These are phyloP conservation scores for Pythium dissotocum DNA, from an alignment of 352 stramenopile species.

Conservation along the genomic window DNA sequence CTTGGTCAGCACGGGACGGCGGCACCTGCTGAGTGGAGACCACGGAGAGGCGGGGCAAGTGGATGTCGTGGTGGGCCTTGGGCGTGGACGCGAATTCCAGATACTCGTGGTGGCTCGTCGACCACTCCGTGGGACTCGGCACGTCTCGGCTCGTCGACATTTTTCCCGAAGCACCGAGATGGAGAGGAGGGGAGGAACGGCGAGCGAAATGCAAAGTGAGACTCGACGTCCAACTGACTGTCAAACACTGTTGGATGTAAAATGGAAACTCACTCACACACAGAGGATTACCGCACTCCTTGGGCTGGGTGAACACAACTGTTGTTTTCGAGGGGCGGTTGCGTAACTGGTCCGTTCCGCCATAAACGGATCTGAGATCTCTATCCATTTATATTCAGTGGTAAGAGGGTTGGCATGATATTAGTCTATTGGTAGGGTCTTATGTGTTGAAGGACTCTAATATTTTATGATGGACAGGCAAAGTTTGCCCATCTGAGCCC, in stretches of 20 bases:
- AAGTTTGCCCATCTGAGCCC: too few species aligned
- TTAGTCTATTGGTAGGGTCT: too few species aligned
- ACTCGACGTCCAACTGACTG: background rate
- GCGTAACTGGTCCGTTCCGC: too few species aligned
- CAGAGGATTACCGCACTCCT: too few species aligned
- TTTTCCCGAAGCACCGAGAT: background rate
- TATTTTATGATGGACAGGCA: too few species aligned
- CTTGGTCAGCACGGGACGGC: background rate
- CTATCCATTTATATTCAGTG: too few species aligned
- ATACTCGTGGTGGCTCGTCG: background rate
- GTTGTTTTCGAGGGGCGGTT: too few species aligned
- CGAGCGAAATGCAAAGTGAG: background rate
- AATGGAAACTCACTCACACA: background rate
- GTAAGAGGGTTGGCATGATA: too few species aligned
- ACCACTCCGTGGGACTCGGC: background rate
- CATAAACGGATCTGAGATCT: too few species aligned
- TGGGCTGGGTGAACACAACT: too few species aligned
- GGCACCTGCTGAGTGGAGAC: background rate
- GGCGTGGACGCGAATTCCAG: background rate
- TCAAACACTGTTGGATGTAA: background rate
- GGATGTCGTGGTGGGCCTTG: background rate
- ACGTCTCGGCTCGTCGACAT: background rate
- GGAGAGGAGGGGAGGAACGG: background rate
- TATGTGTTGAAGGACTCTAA: too few species aligned
- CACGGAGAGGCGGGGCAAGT: constrained; percentile 1